Evolutionary conservation across 768 basidiomycete genomes (phyloP).

Genomic region (Rhodosporidiobolus sp.): DNA sequence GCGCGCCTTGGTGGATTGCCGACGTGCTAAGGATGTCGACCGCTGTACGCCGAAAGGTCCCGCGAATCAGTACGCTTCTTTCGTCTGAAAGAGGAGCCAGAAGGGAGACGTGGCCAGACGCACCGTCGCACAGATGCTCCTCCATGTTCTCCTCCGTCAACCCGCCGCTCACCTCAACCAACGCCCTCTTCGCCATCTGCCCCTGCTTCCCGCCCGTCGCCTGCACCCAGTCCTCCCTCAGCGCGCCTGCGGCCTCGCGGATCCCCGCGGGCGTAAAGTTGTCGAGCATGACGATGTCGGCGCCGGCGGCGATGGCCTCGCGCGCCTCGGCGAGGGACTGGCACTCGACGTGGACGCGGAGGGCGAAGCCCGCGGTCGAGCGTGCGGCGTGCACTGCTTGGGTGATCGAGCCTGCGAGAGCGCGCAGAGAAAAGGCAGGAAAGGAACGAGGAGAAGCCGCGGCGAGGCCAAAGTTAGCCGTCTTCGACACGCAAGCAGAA

Average conservation of each 20-base stretch:
- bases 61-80: not conserved
- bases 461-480: too few relatives aligned
- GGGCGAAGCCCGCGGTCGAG: constrained; percentile 81
- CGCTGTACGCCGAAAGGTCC: constrained; percentile 56
- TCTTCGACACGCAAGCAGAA: too few relatives aligned
- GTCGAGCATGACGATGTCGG: constrained; percentile 47
- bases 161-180: constrained; percentile 91
- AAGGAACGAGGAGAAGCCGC: too few relatives aligned
- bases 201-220: constrained; percentile 16
- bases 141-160: constrained; percentile 84
- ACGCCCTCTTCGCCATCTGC: constrained; percentile 55
- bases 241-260: constrained; percentile 61
- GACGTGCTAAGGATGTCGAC: constrained; percentile 94
- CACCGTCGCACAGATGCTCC: constrained; percentile 77
- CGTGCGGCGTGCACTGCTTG: constrained; percentile 81
- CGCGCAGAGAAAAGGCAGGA: not conserved
- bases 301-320: constrained; percentile 91
- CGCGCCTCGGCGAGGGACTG: constrained; percentile 82
- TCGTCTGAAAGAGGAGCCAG: not conserved
- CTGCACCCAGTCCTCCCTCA: constrained; percentile 76
- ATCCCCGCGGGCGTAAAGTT: constrained; percentile 55
- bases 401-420: constrained; percentile 76
- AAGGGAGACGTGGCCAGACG: constrained; percentile 42
- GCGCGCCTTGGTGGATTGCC: constrained; percentile 82
- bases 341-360: constrained; percentile 91